These are phyloP conservation scores for Penicillium paneum DNA, from an alignment of 2,329 filamentous ascomycete species.

Conservation along the genomic window DNA sequence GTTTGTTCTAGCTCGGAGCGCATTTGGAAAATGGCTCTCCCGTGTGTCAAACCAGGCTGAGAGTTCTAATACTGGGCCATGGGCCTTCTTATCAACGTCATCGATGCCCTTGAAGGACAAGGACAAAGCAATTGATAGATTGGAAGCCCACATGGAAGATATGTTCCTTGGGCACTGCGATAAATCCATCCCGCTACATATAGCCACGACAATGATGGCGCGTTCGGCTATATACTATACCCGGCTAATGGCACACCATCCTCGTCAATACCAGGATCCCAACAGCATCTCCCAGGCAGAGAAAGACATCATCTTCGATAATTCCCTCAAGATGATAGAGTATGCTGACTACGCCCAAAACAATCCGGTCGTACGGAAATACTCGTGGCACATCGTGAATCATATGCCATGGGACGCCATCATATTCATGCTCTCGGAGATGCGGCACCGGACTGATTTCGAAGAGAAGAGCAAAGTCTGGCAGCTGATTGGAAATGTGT, in stretches of 20 bases:
- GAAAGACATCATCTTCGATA: constrained; percentile 29
- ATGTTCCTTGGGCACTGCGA: constrained; percentile 40
- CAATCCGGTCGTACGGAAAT: constrained; percentile 41
- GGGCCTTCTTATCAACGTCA: constrained; percentile 22
- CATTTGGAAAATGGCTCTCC: constrained; percentile 32
- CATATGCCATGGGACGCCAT: constrained; percentile 54
- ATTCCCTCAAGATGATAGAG: constrained; percentile 36
- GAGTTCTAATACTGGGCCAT: constrained; percentile 15
- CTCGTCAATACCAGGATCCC: constrained; percentile 32
- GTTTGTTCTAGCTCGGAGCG: constrained; percentile 34
- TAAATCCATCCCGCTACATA: constrained; percentile 42
- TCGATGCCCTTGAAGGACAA: constrained; percentile 21
- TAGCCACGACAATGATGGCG: constrained; percentile 45
- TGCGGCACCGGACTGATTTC: constrained; percentile 37
- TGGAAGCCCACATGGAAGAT: constrained; percentile 36
- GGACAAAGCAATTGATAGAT: constrained; percentile 32
- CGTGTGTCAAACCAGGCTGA: constrained; percentile 15
- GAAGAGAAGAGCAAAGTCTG: constrained; percentile 43
- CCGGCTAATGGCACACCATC: constrained; percentile 47
- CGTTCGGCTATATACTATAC: constrained; percentile 45
- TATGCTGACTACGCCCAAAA: constrained; percentile 26
- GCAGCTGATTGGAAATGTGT: constrained; percentile 46
- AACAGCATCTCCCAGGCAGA: constrained; percentile 18
- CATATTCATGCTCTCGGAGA: constrained; percentile 49
- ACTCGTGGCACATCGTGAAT: constrained; percentile 46